phyloP scores from a whole-genome alignment of 169 alveolate species.

The Eimeria brunetti region DNA sequence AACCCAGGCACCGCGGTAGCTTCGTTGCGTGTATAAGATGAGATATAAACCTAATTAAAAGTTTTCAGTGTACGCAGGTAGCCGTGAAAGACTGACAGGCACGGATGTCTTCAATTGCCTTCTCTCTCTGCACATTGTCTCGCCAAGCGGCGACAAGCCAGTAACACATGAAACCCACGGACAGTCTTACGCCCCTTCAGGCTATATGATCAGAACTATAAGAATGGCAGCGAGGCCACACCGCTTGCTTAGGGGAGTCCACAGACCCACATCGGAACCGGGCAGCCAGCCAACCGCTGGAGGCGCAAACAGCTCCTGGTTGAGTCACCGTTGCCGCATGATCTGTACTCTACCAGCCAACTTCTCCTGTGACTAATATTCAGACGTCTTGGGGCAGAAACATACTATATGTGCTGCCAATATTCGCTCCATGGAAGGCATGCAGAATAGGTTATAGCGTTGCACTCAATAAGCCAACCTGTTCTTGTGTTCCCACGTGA shows the following conservation, averaged over 20 bases:
- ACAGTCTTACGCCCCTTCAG: neutral
- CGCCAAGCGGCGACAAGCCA: neutral
- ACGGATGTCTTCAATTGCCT: neutral
- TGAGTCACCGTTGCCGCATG: neutral
- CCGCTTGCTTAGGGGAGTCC: neutral
- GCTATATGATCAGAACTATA: neutral
- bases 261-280: neutral
- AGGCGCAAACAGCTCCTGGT: neutral
- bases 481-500: neutral
- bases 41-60: neutral
- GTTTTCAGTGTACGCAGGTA: neutral
- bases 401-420: neutral
- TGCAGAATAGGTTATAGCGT: neutral
- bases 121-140: neutral
- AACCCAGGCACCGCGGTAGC: neutral
- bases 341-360: neutral
- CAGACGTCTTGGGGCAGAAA: neutral
- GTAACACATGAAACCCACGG: neutral
- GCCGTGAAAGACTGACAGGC: neutral
- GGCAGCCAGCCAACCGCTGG: neutral
- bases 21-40: neutral
- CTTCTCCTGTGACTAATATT: neutral
- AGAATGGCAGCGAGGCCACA: neutral
- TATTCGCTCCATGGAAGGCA: neutral
- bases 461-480: neutral